Percentiles rank a stretch among this genome's conserved stretches.
Conservation (phyloP, 352 stramenopile genomes). For the Globisporangium solare region DNA sequence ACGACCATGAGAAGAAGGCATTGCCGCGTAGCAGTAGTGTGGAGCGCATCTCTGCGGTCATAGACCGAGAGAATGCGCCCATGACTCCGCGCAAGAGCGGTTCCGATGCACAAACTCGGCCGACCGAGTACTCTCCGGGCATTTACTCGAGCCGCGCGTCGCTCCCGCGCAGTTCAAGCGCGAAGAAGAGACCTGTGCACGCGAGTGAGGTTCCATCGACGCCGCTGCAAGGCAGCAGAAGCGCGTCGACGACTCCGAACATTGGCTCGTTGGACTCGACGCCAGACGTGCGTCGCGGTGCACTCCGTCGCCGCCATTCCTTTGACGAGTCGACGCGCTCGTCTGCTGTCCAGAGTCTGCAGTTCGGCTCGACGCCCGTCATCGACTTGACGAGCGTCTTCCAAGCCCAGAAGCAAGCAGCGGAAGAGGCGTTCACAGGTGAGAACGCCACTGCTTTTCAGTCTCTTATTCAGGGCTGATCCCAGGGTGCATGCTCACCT, state of each 20-base stretch:
- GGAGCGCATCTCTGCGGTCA: not conserved
- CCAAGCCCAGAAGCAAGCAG: conserved; percentile 1
- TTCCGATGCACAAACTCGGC: not conserved
- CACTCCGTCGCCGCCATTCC: conserved; percentile 37
- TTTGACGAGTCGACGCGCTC: conserved; percentile 15
- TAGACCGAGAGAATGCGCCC: not conserved
- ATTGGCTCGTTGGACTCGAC: conserved; percentile 50
- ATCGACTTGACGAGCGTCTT: conserved; percentile 9
- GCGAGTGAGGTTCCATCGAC: conserved; percentile 13
- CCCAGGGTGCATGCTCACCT: no score
- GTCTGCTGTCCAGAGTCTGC: conserved; percentile 36
- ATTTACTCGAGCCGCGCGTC: conserved; percentile 59
- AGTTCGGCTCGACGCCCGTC: conserved; percentile 39
- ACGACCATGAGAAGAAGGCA: conserved; percentile 18
- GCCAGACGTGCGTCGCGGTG: conserved; percentile 22
- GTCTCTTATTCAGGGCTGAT: no score
- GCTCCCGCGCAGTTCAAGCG: conserved; percentile 31
- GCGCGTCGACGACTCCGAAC: conserved; percentile 15
- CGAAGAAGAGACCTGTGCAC: conserved; percentile 21
- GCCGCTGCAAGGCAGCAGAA: conserved; percentile 13
- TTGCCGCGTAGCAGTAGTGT: conserved; percentile 2
- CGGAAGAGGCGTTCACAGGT: conserved; percentile 9
- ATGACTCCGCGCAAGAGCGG: conserved; percentile 2
- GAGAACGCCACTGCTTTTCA: not conserved
- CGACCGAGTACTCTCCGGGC: conserved; percentile 46